A percentile compares a stretch with the other conserved stretches of the same genome.
These are phyloP conservation scores for Miscanthus sacchariflorus DNA, from an alignment of 202 grass and related monocot species.

Conservation along the genomic window DNA sequence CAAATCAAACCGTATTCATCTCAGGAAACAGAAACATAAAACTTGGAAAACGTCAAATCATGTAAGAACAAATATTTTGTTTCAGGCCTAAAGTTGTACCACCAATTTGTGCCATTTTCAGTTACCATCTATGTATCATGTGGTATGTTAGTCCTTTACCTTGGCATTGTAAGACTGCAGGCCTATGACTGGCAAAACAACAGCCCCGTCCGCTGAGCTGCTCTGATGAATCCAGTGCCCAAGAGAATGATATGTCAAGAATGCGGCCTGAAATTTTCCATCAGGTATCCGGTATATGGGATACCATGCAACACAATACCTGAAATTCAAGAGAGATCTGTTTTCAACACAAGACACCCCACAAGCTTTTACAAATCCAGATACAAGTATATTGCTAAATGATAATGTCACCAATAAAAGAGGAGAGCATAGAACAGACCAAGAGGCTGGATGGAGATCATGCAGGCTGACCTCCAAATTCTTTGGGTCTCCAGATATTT, in stretches of 20 bases:
- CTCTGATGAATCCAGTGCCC: slow-evolving; percentile 53
- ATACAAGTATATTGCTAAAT: not conserved
- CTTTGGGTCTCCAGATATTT: slow-evolving; percentile 63
- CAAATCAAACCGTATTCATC: not conserved
- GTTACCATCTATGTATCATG: not conserved
- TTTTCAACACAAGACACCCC: slow-evolving; percentile 19
- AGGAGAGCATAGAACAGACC: slow-evolving; percentile 55
- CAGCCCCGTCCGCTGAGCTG: slow-evolving; percentile 15
- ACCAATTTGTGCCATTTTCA: not conserved
- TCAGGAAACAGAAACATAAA: not conserved
- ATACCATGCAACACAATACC: slow-evolving; percentile 98
- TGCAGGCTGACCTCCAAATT: slow-evolving; percentile 60
- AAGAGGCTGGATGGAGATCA: slow-evolving; percentile 86
- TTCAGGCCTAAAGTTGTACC: not conserved
- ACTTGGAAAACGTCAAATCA: not conserved
- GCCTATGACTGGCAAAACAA: slow-evolving; percentile 72
- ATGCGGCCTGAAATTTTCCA: slow-evolving; percentile 82
- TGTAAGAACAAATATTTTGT: not conserved
- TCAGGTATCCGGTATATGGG: slow-evolving; percentile 90
- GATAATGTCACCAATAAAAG: slow-evolving; percentile 4
- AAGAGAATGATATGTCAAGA: slow-evolving; percentile 93
- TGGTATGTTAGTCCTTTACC: slow-evolving; percentile 51
- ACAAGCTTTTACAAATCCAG: slow-evolving; percentile 9
- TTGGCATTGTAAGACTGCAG: slow-evolving; percentile 82
- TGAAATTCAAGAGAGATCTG: slow-evolving; percentile 46